Evolutionary conservation across 495 filamentous ascomycete genomes (phyloP).

Genomic region (Penicillium roqueforti): DNA sequence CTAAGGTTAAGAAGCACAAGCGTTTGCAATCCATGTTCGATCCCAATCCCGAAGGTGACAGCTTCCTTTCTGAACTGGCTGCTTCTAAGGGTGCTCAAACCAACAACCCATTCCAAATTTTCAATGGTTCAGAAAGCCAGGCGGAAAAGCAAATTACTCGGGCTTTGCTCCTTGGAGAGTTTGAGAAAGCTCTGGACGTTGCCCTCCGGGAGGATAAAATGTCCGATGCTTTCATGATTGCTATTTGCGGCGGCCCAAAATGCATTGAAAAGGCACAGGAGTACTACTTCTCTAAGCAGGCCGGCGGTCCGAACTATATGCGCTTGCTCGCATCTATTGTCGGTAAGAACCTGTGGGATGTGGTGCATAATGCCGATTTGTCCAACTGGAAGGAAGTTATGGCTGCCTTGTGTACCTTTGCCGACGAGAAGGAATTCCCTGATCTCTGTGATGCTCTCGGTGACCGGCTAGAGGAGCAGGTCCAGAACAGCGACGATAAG

Average conservation of each 20-base stretch:
- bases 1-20: conserved; percentile 51
- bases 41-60: conserved; percentile 66
- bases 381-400: conserved; percentile 95
- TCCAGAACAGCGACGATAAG: conserved; percentile 42
- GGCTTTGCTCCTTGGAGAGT: conserved; percentile 82
- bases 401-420: conserved; percentile 92
- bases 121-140: conserved; percentile 70
- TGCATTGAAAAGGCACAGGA: conserved; percentile 92
- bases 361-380: conserved; percentile 92
- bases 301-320: conserved; percentile 82
- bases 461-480: conserved; percentile 78
- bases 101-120: conserved; percentile 83
- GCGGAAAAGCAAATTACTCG: conserved; percentile 84
- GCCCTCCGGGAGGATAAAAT: conserved; percentile 83
- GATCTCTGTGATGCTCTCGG: conserved; percentile 96
- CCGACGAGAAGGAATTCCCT: conserved; percentile 81
- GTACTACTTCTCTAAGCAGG: conserved; percentile 81
- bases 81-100: conserved; percentile 75
- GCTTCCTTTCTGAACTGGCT: conserved; percentile 72
- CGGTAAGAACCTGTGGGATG: conserved; percentile 96
- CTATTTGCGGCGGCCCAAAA: conserved; percentile 90
- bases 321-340: conserved; percentile 87
- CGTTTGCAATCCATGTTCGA: conserved; percentile 82
- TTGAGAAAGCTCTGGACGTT: conserved; percentile 83
- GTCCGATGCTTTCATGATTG: conserved; percentile 97